Evolutionary conservation across 306 rosid genomes (phyloP).

Genomic region (Neltuma alba): DNA sequence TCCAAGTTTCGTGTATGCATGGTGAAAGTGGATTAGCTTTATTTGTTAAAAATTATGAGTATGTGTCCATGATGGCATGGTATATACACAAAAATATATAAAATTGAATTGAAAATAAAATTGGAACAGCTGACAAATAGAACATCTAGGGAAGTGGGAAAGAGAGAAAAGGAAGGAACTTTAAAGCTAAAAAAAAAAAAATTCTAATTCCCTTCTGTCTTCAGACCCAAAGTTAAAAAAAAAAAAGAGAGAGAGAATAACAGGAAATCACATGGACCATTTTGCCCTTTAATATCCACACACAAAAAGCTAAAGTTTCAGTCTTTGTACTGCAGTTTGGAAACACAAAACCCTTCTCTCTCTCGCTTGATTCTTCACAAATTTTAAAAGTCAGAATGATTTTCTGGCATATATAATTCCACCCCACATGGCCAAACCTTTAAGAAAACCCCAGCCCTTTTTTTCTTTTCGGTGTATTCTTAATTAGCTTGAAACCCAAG

Average conservation of each 20-base stretch:
- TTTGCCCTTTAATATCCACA: constrained; percentile 57
- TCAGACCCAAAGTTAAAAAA: constrained; percentile 60
- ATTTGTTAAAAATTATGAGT: constrained; percentile 2
- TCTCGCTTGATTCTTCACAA: constrained; percentile 10
- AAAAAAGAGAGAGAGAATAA: too few relatives aligned
- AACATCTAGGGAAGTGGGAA: constrained; percentile 93
- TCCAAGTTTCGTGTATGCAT: background rate
- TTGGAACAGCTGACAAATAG: constrained; percentile 49
- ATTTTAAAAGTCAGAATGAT: constrained; percentile 43
- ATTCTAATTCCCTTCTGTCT: constrained; percentile 68
- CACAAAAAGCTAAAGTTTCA: constrained; percentile 71
- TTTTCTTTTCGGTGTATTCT: background rate
- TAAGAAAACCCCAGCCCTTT: constrained; percentile 40
- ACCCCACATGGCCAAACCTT: constrained; percentile 58
- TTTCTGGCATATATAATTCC: constrained; percentile 55
- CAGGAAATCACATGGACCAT: constrained; percentile 59
- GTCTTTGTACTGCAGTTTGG: constrained; percentile 93
- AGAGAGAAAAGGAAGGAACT: constrained; percentile 51
- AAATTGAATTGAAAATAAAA: background rate
- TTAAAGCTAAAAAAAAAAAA: constrained; percentile 54
- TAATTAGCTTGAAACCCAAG: constrained; percentile 38
- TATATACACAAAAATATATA: background rate
- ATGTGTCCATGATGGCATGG: background rate
- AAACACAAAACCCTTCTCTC: constrained; percentile 48
- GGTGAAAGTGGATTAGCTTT: constrained; percentile 32